Evolutionary conservation across 2,329 filamentous ascomycete genomes (phyloP).

Genomic region (Monosporascus sp.): DNA sequence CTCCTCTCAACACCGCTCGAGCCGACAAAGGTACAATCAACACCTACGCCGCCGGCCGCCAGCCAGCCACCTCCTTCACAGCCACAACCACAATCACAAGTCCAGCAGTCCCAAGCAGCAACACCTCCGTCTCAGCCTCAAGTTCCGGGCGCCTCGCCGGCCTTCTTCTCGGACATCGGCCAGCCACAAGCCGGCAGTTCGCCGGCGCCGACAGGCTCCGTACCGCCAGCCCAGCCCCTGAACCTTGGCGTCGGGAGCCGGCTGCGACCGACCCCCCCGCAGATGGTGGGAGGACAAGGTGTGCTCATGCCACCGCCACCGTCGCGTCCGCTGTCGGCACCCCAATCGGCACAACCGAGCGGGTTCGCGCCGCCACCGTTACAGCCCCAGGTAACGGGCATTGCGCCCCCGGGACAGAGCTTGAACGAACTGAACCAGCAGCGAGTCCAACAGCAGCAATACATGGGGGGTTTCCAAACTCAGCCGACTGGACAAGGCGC

Average conservation of each 20-base stretch:
- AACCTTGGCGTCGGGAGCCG: conserved; percentile 43
- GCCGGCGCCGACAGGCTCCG: conserved; percentile 30
- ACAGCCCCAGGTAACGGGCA: conserved; percentile 80
- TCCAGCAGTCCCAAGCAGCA: conserved; percentile 25
- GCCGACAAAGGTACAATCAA: conserved; percentile 38
- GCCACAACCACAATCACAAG: conserved; percentile 24
- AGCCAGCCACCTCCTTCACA: conserved; percentile 25
- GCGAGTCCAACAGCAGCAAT: conserved; percentile 59
- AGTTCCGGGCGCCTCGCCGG: conserved; percentile 50
- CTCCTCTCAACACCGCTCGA: conserved; percentile 48
- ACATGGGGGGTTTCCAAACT: conserved; percentile 32
- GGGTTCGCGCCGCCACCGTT: conserved; percentile 69
- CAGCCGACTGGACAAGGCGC: conserved; percentile 35
- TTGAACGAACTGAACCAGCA: conserved; percentile 66
- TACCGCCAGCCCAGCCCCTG: conserved; percentile 36
- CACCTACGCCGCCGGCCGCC: conserved; percentile 24
- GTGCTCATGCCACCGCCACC: conserved; percentile 72
- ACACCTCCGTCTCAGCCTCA: conserved; percentile 31
- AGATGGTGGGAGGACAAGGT: conserved; percentile 51
- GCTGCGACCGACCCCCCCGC: conserved; percentile 67
- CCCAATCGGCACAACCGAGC: conserved; percentile 71
- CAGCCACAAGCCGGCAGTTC: conserved; percentile 43
- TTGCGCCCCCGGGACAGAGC: conserved; percentile 71
- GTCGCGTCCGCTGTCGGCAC: conserved; percentile 77
- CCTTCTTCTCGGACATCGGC: conserved; percentile 48